phyloP scores from a whole-genome alignment of 1,284 basidiomycete species.

The Exsudoporus floridanus region DNA sequence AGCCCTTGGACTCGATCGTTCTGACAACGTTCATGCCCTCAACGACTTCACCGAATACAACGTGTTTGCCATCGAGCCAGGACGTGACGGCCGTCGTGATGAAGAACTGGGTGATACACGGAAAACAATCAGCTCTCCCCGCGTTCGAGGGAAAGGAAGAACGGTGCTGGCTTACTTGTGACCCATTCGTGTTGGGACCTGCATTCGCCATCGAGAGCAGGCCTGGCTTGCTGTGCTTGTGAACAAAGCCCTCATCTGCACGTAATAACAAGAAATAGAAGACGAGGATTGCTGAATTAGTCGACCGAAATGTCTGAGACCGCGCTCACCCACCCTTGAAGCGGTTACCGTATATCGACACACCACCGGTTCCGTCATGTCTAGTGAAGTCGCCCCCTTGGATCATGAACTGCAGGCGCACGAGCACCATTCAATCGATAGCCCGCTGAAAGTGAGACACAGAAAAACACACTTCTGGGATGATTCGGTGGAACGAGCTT shows the following conservation, averaged over 20 bases:
- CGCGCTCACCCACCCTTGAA: conserved; percentile 63
- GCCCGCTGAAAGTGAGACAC: background rate
- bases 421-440: background rate
- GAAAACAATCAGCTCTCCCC: background rate
- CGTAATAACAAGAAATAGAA: background rate
- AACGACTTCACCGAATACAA: conserved; percentile 84
- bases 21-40: conserved; percentile 79
- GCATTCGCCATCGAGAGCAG: conserved; percentile 92
- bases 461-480: conserved; percentile 48
- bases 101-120: conserved; percentile 59
- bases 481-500: conserved; percentile 84
- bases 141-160: background rate
- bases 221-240: conserved; percentile 78
- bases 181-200: conserved; percentile 71
- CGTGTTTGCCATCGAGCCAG: conserved; percentile 81
- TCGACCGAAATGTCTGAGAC: background rate
- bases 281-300: background rate
- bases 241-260: conserved; percentile 83
- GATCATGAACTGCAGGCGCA: conserved; percentile 68
- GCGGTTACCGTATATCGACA: conserved; percentile 87
- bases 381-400: conserved; percentile 80
- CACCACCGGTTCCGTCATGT: conserved; percentile 83
- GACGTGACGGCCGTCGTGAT: conserved; percentile 80
- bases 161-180: conserved; percentile 46
- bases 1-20: conserved; percentile 67